A percentile compares a stretch with the other conserved stretches of the same genome.
phyloP scores from a whole-genome alignment of 441 rosid genomes.

The Viola pubescens region DNA sequence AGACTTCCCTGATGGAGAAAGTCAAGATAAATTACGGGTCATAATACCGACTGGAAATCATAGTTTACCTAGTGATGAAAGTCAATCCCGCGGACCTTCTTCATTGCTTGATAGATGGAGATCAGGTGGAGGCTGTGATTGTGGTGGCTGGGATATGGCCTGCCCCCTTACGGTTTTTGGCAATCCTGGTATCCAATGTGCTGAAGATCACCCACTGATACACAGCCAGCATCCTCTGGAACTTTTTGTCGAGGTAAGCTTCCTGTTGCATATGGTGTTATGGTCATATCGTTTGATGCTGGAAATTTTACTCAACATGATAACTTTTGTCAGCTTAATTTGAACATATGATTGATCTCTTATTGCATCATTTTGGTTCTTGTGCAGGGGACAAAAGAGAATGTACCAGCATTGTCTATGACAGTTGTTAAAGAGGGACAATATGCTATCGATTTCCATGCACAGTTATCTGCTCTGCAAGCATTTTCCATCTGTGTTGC shows the following conservation, averaged over 20 bases:
- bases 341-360: neutral
- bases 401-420: constrained; percentile 55
- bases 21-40: constrained; percentile 46
- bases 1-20: constrained; percentile 20
- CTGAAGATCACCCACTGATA: constrained; percentile 43
- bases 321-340: neutral
- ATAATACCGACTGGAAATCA: constrained; percentile 80
- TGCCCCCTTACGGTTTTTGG: constrained; percentile 74
- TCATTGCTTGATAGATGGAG: constrained; percentile 87
- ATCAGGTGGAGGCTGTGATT: constrained; percentile 88
- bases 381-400: constrained; percentile 61
- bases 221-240: constrained; percentile 50
- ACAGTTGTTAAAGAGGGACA: constrained; percentile 51
- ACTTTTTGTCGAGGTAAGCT: constrained; percentile 59
- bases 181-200: constrained; percentile 37
- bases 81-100: constrained; percentile 38
- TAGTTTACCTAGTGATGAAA: constrained; percentile 51
- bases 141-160: constrained; percentile 99
- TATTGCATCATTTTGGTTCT: constrained; percentile 10
- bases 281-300: neutral
- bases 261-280: neutral
- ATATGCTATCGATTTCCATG: constrained; percentile 81
- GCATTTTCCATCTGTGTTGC: constrained; percentile 89
- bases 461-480: constrained; percentile 71
- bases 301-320: neutral